Percentiles rank a stretch among this genome's conserved stretches.
These are phyloP conservation scores for Fusarium austroafricanum DNA, from an alignment of 2,329 filamentous ascomycete genomes.

Conservation along the genomic window DNA sequence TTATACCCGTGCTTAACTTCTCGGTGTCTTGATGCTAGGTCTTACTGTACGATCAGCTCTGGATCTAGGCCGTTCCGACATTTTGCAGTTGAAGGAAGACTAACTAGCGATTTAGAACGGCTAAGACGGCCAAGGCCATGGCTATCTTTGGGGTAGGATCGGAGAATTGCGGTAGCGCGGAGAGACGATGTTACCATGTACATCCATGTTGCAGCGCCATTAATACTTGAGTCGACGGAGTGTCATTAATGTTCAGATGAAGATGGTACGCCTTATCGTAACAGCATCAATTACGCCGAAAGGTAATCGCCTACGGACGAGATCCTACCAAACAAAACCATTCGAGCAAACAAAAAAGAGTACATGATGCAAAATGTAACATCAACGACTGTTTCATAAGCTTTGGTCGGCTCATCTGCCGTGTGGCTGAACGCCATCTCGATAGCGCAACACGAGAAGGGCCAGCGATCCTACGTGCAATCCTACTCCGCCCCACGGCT, in stretches of 20 bases:
- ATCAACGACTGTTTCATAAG: neutral
- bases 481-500: slow-evolving; percentile 12
- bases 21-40: slow-evolving; percentile 7
- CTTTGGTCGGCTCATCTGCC: slow-evolving; percentile 21
- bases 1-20: neutral
- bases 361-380: neutral
- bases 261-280: neutral
- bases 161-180: slow-evolving; percentile 13
- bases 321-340: neutral
- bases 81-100: neutral
- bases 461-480: neutral
- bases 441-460: neutral
- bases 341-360: neutral
- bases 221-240: neutral
- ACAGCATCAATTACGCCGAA: neutral
- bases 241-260: neutral
- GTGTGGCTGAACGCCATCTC: slow-evolving; percentile 21
- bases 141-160: slow-evolving; percentile 14
- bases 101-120: slow-evolving; percentile 11
- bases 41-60: slow-evolving; percentile 4
- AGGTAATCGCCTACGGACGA: neutral
- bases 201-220: slow-evolving; percentile 6
- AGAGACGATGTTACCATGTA: slow-evolving; percentile 13
- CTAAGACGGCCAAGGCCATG: slow-evolving; percentile 20
- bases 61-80: slow-evolving; percentile 6